Evolutionary conservation across 2,329 filamentous ascomycete species (phyloP), one percentile per base, ranked within the genome.

Genomic region (Hymenoscyphus repandus): DNA sequence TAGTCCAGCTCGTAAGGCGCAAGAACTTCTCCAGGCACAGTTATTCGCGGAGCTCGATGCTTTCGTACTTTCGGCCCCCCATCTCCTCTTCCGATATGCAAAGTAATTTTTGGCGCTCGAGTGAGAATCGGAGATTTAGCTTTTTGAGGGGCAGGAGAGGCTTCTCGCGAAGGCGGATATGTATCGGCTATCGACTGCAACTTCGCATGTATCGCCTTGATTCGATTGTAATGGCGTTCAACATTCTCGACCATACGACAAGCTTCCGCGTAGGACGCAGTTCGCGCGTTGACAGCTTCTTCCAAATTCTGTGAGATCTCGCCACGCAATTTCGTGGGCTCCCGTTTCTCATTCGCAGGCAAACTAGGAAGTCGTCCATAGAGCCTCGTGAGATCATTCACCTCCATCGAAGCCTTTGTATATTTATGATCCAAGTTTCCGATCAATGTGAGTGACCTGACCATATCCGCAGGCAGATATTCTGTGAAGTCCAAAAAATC

Each of bases 391-490:
- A 85, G 70, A 17, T 79, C 72, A 62, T 85, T 67, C 2, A 85
- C 70, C 20, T 69, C 72, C 47, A 68, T 59, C 11, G 82, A 85
- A 6, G 78, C 74, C 44, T 80, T 70, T n/a, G 69, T 65, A 59
- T 85, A 83, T 13, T 68, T 72, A 56, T 76, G 65, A 65, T 86
- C 82, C 47, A 86, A 80, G 57, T 84, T 77, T 47, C 79, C 77
- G 54, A 87, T 82, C 34, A 86, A 72, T 3, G 79, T 83, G 40
- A 86, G 70, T 20, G 83, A 86, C 51, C 83, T 79, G 55, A 77
- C 72, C 61, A 86, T 77, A 63, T 86, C 83, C 45, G 82, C 79
- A 10, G 83, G 82, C 1, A 86, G 75, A 66, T 86, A 84, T 66
- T 87, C 83, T 65, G 75, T 66, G 40, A 69, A 68, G 54, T 86